Percentiles rank a stretch among this genome's conserved stretches.
phyloP scores from a whole-genome alignment of 2,329 filamentous ascomycete species.

The Didymella pinodella region DNA sequence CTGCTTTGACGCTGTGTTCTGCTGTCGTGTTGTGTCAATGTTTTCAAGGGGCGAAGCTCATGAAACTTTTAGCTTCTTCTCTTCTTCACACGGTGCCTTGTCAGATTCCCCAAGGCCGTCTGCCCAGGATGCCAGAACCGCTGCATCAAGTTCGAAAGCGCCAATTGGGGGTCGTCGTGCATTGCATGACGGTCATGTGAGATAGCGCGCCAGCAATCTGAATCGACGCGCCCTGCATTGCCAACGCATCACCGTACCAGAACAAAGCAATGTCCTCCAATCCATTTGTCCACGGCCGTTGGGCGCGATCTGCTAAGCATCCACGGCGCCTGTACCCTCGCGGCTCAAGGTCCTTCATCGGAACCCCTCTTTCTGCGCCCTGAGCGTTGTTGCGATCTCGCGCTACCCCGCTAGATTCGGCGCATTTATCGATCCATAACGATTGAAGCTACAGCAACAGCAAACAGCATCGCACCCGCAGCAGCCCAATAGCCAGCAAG shows the following conservation, averaged over 20 bases:
- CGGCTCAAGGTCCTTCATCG: slow-evolving; percentile 24
- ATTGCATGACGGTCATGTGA: slow-evolving; percentile 24
- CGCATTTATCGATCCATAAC: slow-evolving; percentile 8
- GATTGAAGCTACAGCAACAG: slow-evolving; percentile 11
- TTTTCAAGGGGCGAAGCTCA: no score
- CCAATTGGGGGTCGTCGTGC: slow-evolving; percentile 29
- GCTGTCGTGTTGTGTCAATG: no score
- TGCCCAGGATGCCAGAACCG: no score
- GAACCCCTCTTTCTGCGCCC: slow-evolving; percentile 25
- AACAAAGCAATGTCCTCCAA: slow-evolving; percentile 38
- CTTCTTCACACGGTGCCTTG: no score
- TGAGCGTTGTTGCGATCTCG: slow-evolving; percentile 16
- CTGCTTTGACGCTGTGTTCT: no score
- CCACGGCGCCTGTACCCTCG: slow-evolving; percentile 6
- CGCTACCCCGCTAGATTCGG: slow-evolving; percentile 31
- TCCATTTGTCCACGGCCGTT: slow-evolving; percentile 43
- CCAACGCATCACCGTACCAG: slow-evolving; percentile 48
- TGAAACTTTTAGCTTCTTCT: no score
- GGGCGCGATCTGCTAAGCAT: slow-evolving; percentile 33
- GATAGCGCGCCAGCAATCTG: slow-evolving; percentile 17
- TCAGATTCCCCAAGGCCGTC: no score
- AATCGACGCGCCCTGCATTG: slow-evolving; percentile 33
- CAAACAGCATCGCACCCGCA: slow-evolving; percentile 1
- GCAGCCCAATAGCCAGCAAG: background rate
- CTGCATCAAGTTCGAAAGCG: slow-evolving; percentile 14